A percentile compares a stretch with the other conserved stretches of the same genome.
These are phyloP conservation scores for Botrytis porri DNA, from an alignment of 2,329 filamentous ascomycete genomes.

Conservation along the genomic window DNA sequence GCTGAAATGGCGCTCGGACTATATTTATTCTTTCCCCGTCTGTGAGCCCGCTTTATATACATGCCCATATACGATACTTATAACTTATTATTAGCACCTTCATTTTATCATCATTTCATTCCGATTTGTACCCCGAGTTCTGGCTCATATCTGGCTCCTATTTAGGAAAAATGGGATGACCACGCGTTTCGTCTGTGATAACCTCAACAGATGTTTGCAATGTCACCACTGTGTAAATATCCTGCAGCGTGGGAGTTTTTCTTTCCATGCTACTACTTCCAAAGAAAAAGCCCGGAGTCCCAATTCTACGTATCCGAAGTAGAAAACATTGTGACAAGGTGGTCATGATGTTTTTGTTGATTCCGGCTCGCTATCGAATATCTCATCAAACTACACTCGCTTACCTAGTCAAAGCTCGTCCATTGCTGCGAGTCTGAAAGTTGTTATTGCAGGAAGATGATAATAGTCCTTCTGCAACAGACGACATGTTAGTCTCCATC, in stretches of 20 bases:
- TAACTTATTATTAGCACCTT: too few species aligned
- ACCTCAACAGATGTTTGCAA: background rate
- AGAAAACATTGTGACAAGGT: background rate
- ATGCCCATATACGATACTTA: background rate
- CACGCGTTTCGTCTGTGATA: background rate
- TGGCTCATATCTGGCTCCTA: background rate
- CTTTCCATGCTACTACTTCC: background rate
- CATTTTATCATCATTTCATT: too few species aligned
- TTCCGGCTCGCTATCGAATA: background rate
- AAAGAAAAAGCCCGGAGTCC: background rate
- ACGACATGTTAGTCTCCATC: too few species aligned
- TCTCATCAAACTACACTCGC: background rate
- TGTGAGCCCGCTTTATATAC: background rate
- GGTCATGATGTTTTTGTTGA: background rate
- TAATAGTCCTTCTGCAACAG: background rate
- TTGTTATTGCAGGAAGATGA: background rate
- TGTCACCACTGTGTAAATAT: background rate
- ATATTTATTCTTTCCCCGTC: fast-evolving
- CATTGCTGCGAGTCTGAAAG: background rate
- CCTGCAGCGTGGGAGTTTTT: too few species aligned
- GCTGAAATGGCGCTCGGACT: background rate
- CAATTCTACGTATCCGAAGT: background rate
- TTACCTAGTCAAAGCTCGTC: background rate
- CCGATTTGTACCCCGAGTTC: background rate
- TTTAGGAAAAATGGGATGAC: background rate